A percentile compares a stretch with the other conserved stretches of the same genome.
phyloP scores from a whole-genome alignment of 2,329 filamentous ascomycete genomes.

The Emergomyces orientalis region DNA sequence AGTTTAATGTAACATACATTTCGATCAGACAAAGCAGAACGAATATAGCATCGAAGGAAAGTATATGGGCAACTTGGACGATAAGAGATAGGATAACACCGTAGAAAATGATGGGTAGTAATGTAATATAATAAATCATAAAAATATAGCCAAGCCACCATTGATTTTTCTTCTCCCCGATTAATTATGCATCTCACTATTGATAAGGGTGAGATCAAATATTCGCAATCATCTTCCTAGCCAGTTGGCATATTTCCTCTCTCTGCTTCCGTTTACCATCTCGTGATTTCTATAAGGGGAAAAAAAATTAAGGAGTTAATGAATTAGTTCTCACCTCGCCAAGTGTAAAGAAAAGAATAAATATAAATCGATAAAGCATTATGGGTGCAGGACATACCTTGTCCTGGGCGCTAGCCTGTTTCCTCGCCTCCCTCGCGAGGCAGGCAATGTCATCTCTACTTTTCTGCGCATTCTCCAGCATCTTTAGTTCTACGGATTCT shows the following conservation, averaged over 20 bases:
- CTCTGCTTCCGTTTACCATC: slow-evolving; percentile 15
- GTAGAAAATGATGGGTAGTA: neutral
- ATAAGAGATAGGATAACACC: neutral
- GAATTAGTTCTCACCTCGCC: neutral
- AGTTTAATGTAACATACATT: no score
- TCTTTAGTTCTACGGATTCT: neutral
- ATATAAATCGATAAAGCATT: neutral
- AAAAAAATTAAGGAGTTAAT: neutral
- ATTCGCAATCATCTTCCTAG: slow-evolving; percentile 14
- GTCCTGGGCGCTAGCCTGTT: slow-evolving; percentile 11
- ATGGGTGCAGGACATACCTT: slow-evolving; percentile 12
- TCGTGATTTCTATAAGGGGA: slow-evolving; percentile 14
- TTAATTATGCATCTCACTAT: neutral
- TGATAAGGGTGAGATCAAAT: neutral
- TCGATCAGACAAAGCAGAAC: neutral
- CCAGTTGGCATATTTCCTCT: slow-evolving; percentile 16
- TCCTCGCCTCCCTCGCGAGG: slow-evolving; percentile 10
- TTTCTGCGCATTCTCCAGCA: slow-evolving; percentile 5
- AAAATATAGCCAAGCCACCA: neutral
- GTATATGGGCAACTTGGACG: neutral
- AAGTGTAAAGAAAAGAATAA: neutral
- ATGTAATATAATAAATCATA: neutral
- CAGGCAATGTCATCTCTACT: slow-evolving; percentile 8
- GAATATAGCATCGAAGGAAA: neutral
- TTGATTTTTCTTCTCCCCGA: neutral